Percentiles rank a stretch among this genome's conserved stretches.
Evolutionary conservation across 1,284 basidiomycete genomes (phyloP).

Genomic region (Ganoderma lingzhi): DNA sequence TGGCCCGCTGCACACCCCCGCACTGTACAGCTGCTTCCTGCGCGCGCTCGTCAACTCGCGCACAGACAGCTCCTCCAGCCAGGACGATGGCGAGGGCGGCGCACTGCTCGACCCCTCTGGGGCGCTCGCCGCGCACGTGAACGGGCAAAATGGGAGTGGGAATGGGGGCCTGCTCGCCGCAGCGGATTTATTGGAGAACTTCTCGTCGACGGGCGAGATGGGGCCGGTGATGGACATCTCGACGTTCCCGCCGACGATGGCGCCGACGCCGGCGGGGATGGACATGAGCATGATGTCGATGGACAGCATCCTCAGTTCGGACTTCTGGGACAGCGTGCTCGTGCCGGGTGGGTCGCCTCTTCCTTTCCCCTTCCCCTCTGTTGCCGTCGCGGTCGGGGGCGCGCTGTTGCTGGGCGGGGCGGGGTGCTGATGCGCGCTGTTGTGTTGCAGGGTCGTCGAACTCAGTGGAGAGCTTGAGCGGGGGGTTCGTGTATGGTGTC

Average conservation of each 20-base stretch:
- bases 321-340: conserved; percentile 86
- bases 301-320: conserved; percentile 79
- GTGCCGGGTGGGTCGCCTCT: conserved; percentile 71
- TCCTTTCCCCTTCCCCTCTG: background rate
- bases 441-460: conserved; percentile 70
- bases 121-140: conserved; percentile 12
- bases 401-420: conserved; percentile 9
- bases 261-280: conserved; percentile 56
- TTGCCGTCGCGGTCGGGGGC: no score
- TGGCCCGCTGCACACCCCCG: conserved; percentile 82
- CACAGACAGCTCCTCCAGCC: conserved; percentile 45
- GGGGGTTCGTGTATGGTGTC: conserved; percentile 83
- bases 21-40: conserved; percentile 87
- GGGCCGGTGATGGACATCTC: conserved; percentile 80
- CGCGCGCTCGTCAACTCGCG: conserved; percentile 78
- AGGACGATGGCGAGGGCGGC: background rate
- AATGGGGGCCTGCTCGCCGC: conserved; percentile 8
- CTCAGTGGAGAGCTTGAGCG: conserved; percentile 79
- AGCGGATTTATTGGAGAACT: conserved; percentile 48
- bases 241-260: conserved; percentile 86
- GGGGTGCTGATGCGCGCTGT: background rate
- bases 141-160: conserved; percentile 7
- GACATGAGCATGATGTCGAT: conserved; percentile 68
- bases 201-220: conserved; percentile 81
- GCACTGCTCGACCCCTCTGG: background rate